Conservation (phyloP, 2,329 filamentous ascomycete species). For the Pochonia chlamydosporia region DNA sequence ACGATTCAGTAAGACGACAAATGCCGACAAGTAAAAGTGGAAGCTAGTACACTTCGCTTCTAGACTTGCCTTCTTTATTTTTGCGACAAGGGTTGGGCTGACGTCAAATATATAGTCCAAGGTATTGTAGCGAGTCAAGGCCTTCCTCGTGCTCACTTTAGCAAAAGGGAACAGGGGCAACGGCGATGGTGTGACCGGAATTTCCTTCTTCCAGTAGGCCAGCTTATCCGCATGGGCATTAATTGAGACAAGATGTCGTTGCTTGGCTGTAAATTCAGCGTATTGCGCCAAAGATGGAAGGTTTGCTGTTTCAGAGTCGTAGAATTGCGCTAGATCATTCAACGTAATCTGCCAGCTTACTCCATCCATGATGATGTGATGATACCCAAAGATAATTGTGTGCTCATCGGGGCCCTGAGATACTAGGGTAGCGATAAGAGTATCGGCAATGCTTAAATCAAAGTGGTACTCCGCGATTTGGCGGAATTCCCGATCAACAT, state of each 20-base stretch:
- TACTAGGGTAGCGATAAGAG: slow-evolving; percentile 28
- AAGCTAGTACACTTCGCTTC: slow-evolving; percentile 25
- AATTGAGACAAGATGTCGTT: too few relatives aligned
- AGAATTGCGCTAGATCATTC: slow-evolving; percentile 30
- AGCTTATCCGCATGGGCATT: too few relatives aligned
- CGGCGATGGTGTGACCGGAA: slow-evolving; percentile 22
- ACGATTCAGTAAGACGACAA: slow-evolving; percentile 26
- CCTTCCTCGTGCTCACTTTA: slow-evolving; percentile 5
- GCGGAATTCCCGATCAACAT: slow-evolving; percentile 21
- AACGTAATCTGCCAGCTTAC: slow-evolving; percentile 38
- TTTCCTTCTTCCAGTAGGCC: not conserved
- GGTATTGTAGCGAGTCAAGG: slow-evolving; percentile 1
- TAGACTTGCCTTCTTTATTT: slow-evolving; percentile 12
- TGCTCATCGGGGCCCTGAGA: slow-evolving; percentile 25
- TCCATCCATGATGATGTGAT: slow-evolving; percentile 48
- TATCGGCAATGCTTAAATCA: slow-evolving; percentile 30
- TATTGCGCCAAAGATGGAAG: not conserved
- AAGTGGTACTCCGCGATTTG: slow-evolving; percentile 24
- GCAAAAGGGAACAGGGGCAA: slow-evolving; percentile 14
- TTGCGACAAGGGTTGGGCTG: not conserved
- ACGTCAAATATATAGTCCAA: not conserved
- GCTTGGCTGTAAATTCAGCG: not conserved
- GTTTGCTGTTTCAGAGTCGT: not conserved
- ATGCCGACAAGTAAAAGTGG: slow-evolving; percentile 40
- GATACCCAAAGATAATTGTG: slow-evolving; percentile 37